Evolutionary conservation across 805 yeast genomes (phyloP).

Genomic region (Ogataea trehalophila): DNA sequence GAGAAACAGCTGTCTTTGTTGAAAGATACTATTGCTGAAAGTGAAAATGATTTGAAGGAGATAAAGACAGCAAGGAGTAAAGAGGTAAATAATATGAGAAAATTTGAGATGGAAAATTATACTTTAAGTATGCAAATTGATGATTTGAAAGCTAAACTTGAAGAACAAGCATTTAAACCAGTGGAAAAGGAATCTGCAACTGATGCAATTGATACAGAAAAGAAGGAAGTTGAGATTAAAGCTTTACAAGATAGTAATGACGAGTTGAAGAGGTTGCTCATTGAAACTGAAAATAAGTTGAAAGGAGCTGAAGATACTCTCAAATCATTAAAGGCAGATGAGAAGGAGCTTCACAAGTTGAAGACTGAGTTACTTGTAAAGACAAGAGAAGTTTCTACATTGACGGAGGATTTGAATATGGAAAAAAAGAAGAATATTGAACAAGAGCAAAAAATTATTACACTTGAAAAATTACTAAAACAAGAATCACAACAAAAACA

Average conservation of each 20-base stretch:
- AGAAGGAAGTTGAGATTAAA: background rate
- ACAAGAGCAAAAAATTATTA: background rate
- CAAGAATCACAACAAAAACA: background rate
- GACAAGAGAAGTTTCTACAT: background rate
- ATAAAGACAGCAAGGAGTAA: slow-evolving; percentile 8
- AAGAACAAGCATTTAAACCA: background rate
- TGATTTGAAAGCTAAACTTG: background rate
- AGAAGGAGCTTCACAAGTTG: background rate
- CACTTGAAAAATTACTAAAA: background rate
- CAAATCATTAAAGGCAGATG: background rate
- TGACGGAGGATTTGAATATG: background rate
- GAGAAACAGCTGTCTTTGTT: background rate
- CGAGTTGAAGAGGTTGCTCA: background rate
- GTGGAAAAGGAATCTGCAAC: background rate
- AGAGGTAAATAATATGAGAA: slow-evolving; percentile 11
- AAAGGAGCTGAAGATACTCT: slow-evolving; percentile 1
- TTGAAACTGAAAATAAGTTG: background rate
- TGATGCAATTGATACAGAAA: background rate
- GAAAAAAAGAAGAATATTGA: slow-evolving; percentile 5
- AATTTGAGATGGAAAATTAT: slow-evolving; percentile 16
- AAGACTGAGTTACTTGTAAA: background rate
- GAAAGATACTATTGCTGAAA: background rate
- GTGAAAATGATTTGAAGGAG: slow-evolving; percentile 1
- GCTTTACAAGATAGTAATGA: background rate
- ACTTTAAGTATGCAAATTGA: slow-evolving; percentile 11